Conservation (phyloP, 805 yeast genomes). For the Candida sonorensis region DNA sequence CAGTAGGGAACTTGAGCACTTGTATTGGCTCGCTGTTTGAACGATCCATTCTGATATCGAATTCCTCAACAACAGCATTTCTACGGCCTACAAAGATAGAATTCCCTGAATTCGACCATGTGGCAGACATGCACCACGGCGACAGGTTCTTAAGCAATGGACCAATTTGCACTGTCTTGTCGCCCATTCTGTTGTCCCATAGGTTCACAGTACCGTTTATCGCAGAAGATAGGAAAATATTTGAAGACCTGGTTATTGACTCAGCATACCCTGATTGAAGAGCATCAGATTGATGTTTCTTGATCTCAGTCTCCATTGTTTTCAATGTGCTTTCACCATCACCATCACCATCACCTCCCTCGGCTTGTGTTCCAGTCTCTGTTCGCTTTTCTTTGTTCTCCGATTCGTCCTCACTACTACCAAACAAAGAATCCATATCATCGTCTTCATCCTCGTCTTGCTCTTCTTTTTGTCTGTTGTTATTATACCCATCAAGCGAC, state of each 20-base stretch:
- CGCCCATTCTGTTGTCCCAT: conserved; percentile 65
- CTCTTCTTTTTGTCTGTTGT: too few relatives aligned
- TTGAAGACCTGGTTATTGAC: conserved; percentile 26
- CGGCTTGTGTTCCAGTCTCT: conserved; percentile 4
- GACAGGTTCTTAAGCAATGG: conserved; percentile 57
- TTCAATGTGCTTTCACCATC: conserved; percentile 29
- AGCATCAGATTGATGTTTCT: conserved; percentile 39
- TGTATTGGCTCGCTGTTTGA: conserved; percentile 52
- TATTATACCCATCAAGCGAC: conserved; percentile 10
- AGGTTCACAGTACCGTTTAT: conserved; percentile 75
- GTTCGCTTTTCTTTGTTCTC: conserved; percentile 15
- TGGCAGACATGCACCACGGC: conserved; percentile 90
- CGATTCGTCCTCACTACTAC: conserved; percentile 30
- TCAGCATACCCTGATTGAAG: conserved; percentile 21
- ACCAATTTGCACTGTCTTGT: conserved; percentile 22
- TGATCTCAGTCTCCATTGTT: conserved; percentile 12
- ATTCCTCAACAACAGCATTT: conserved; percentile 79
- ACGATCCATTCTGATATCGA: conserved; percentile 53
- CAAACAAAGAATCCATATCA: conserved; percentile 42
- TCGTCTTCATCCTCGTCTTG: conserved; percentile 21
- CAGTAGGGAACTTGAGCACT: conserved; percentile 67
- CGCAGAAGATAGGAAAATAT: conserved; percentile 68
- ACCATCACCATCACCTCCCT: conserved; percentile 27
- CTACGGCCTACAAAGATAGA: conserved; percentile 79
- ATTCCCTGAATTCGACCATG: conserved; percentile 85